Evolutionary conservation across 148 eudicot species (phyloP).

Genomic region (Rhododendron mucronatum): DNA sequence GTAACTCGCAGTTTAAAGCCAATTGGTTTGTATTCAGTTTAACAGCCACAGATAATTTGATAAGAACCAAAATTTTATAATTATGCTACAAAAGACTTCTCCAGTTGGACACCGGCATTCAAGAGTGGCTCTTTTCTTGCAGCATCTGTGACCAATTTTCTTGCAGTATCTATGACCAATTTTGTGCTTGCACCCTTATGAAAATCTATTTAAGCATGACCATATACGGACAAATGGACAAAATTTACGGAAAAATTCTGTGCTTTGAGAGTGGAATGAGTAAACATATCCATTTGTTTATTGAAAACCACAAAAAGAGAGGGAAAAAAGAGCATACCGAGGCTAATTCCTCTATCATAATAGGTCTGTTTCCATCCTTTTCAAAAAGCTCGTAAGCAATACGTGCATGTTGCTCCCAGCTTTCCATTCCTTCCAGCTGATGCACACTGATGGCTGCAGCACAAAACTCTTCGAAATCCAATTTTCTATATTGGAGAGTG

Average conservation of each 20-base stretch:
- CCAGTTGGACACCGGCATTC: neutral
- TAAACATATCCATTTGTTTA: too few relatives aligned
- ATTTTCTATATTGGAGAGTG: conserved; percentile 71
- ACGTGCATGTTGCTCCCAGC: conserved; percentile 93
- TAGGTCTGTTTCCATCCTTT: conserved; percentile 88
- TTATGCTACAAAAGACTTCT: neutral
- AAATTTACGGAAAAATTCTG: neutral
- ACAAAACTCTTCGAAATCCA: conserved; percentile 92
- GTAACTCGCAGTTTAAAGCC: neutral
- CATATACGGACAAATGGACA: neutral
- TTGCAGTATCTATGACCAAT: neutral
- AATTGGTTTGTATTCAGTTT: neutral
- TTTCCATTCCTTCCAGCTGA: conserved; percentile 85
- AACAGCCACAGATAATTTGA: neutral
- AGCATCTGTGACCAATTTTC: neutral
- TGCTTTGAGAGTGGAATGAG: neutral
- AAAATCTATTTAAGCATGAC: neutral
- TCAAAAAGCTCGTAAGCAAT: conserved; percentile 88
- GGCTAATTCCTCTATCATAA: conserved; percentile 95
- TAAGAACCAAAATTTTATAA: neutral
- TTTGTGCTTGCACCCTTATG: neutral
- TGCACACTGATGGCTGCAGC: conserved; percentile 82
- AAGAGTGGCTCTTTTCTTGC: neutral
- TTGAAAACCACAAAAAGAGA: neutral
- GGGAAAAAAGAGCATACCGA: conserved; percentile 43